phyloP scores from a whole-genome alignment of 2,329 filamentous ascomycete species.

The Lecanicillium sp. region DNA sequence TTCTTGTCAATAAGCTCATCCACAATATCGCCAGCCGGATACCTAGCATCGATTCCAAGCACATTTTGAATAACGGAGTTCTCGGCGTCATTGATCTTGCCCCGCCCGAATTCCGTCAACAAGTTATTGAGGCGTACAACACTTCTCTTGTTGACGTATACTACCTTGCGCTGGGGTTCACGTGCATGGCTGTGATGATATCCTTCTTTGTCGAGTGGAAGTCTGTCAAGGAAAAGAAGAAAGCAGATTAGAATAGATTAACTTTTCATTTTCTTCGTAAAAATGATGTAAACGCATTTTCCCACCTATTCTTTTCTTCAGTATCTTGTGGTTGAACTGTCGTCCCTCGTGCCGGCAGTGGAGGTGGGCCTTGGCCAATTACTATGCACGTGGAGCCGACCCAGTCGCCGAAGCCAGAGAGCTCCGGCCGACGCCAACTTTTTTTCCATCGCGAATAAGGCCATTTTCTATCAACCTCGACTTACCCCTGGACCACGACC shows the following conservation, averaged over 20 bases:
- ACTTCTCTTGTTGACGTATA: background rate
- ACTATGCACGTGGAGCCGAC: conserved; percentile 2
- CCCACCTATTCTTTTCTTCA: background rate
- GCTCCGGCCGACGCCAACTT: conserved; percentile 9
- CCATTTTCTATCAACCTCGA: background rate
- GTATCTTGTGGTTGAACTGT: background rate
- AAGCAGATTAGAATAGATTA: background rate
- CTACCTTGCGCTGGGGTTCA: background rate
- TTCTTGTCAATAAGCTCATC: background rate
- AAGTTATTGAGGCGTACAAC: background rate
- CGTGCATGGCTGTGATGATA: background rate
- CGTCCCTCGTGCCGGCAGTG: background rate
- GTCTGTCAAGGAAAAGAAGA: background rate
- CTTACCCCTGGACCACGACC: background rate
- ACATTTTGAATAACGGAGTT: background rate
- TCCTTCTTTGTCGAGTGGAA: background rate
- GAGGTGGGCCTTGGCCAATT: conserved; percentile 10
- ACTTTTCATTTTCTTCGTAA: too few species aligned
- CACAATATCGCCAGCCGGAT: background rate
- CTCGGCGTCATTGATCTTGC: background rate
- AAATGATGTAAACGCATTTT: background rate
- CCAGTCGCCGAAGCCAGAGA: conserved; percentile 8
- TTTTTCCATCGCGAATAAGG: conserved; percentile 9
- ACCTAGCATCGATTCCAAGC: background rate
- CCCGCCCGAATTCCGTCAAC: background rate